Conservation (phyloP, 2,329 filamentous ascomycete genomes). For the Exserohilum rostratum region DNA sequence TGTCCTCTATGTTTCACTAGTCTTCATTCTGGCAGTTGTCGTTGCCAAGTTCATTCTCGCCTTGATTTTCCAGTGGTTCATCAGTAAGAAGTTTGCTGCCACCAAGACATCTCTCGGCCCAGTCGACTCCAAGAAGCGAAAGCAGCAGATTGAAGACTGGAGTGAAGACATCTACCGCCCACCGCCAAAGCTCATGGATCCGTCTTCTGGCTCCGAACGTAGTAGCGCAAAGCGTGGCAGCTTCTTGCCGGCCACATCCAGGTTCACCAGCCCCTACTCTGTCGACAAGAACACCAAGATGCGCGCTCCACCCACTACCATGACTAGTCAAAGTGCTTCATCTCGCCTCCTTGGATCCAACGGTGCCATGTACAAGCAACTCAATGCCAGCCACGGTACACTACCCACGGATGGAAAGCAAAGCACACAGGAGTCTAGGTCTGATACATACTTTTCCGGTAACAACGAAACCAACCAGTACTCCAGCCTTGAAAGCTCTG, state of each 20-base stretch:
- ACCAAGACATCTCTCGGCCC: constrained; percentile 79
- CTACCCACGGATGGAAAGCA: constrained; percentile 53
- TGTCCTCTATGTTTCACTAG: constrained; percentile 90
- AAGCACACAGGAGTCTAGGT: constrained; percentile 43
- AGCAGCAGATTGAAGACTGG: constrained; percentile 97
- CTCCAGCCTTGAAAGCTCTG: constrained; percentile 70
- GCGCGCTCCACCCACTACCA: constrained; percentile 77
- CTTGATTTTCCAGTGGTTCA: constrained; percentile 93
- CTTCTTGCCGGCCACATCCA: constrained; percentile 90
- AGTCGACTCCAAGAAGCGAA: constrained; percentile 79
- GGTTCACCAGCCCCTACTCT: constrained; percentile 90
- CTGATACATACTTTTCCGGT: constrained; percentile 52
- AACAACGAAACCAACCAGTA: constrained; percentile 55
- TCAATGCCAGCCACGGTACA: constrained; percentile 63
- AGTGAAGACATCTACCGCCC: constrained; percentile 95
- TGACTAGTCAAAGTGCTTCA: constrained; percentile 86
- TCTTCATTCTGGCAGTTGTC: constrained; percentile 91
- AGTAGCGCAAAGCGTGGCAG: constrained; percentile 80
- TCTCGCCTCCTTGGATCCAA: constrained; percentile 73
- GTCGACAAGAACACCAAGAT: constrained; percentile 66
- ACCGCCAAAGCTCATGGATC: constrained; percentile 79
- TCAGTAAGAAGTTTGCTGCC: constrained; percentile 84
- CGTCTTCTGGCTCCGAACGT: constrained; percentile 69
- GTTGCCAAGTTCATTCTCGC: constrained; percentile 85
- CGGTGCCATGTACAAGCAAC: constrained; percentile 68